These are phyloP conservation scores for Hypomontagnella monticulosa DNA, from an alignment of 495 filamentous ascomycete genomes.

Conservation along the genomic window DNA sequence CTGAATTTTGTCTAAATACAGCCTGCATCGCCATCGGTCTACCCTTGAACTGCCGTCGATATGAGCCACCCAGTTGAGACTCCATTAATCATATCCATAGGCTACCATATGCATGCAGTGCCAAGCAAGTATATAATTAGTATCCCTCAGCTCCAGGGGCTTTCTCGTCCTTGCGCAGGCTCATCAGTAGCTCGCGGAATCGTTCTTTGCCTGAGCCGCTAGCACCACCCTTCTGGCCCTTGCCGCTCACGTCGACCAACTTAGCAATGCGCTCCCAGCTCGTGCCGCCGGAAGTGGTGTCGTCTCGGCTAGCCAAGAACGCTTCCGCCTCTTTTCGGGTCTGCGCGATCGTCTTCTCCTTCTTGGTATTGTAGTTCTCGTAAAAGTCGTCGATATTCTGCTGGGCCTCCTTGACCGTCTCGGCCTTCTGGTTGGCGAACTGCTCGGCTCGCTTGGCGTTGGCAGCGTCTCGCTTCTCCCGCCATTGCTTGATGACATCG, in stretches of 20 bases:
- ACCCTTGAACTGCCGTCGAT: slow-evolving; percentile 4
- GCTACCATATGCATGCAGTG: neutral
- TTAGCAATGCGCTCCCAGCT: slow-evolving; percentile 99
- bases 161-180: slow-evolving; percentile 91
- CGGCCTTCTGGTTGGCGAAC: slow-evolving; percentile 77
- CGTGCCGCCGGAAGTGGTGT: slow-evolving; percentile 91
- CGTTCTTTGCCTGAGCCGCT: slow-evolving; percentile 91
- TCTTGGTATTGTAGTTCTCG: slow-evolving; percentile 97
- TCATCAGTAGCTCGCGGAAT: slow-evolving; percentile 90
- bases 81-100: slow-evolving; percentile 6
- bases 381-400: slow-evolving; percentile 98
- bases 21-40: neutral
- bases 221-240: slow-evolving; percentile 84
- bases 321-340: slow-evolving; percentile 93
- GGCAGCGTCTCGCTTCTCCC: slow-evolving; percentile 81
- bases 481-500: slow-evolving; percentile 90
- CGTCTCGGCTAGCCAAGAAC: slow-evolving; percentile 86
- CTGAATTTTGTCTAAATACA: slow-evolving; percentile 32
- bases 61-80: slow-evolving; percentile 6
- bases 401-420: slow-evolving; percentile 85
- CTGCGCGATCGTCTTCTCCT: slow-evolving; percentile 87
- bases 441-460: slow-evolving; percentile 80
- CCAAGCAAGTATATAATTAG: slow-evolving; percentile 41
- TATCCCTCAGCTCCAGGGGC: slow-evolving; percentile 83
- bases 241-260: slow-evolving; percentile 94